Percentiles rank a stretch among this genome's conserved stretches.
Conservation (phyloP, 2,329 filamentous ascomycete species). For the Apiospora marii region DNA sequence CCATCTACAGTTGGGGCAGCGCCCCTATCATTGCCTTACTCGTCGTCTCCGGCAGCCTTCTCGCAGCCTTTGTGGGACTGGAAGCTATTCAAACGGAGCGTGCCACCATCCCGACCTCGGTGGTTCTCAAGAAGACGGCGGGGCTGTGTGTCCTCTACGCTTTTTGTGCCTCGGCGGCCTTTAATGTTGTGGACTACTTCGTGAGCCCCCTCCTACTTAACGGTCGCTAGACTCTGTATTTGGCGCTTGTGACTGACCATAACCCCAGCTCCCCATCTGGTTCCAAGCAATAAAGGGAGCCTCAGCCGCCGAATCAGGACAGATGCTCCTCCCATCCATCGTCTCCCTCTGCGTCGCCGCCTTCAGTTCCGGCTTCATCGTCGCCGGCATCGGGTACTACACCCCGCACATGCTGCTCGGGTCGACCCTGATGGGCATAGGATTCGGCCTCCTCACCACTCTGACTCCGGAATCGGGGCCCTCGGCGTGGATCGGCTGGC, state of each 20-base stretch:
- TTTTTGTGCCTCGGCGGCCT: conserved; percentile 40
- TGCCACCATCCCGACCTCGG: conserved; percentile 50
- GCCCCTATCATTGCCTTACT: conserved; percentile 53
- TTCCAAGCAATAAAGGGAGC: conserved; percentile 55
- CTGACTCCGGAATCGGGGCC: conserved; percentile 44
- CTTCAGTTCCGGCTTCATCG: conserved; percentile 47
- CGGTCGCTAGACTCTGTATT: too few species aligned
- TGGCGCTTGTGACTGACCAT: not conserved
- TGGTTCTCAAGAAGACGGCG: conserved; percentile 48
- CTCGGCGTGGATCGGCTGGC: conserved; percentile 48
- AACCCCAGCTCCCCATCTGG: conserved; percentile 53
- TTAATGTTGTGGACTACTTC: conserved; percentile 11
- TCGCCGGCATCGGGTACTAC: conserved; percentile 52
- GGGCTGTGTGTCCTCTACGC: conserved; percentile 44
- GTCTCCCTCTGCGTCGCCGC: conserved; percentile 49
- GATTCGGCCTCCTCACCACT: conserved; percentile 52
- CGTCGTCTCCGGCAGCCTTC: conserved; percentile 47
- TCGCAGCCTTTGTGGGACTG: conserved; percentile 50
- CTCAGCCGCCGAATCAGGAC: conserved; percentile 50
- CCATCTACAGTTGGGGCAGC: conserved; percentile 49
- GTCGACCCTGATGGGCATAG: conserved; percentile 45
- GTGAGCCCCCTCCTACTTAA: not conserved
- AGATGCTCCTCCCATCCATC: conserved; percentile 51
- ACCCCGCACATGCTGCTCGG: conserved; percentile 52
- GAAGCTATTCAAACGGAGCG: conserved; percentile 44